phyloP scores from a whole-genome alignment of 73 alveolate species.

The Stentor coeruleus region DNA sequence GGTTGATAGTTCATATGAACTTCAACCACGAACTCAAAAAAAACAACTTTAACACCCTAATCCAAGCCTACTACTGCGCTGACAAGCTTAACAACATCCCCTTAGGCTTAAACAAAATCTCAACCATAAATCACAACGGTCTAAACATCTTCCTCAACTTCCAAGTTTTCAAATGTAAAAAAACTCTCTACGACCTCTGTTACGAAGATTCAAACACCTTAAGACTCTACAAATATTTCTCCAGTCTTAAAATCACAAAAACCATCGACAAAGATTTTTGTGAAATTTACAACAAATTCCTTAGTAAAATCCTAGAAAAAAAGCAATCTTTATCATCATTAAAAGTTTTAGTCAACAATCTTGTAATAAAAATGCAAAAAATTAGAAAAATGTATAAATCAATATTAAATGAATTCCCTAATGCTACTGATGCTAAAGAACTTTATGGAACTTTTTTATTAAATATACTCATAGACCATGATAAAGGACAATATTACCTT shows the following conservation, averaged over 20 bases:
- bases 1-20: not conserved
- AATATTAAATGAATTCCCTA: not conserved
- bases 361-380: not conserved
- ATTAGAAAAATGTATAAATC: too few species aligned
- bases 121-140: not conserved
- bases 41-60: too few species aligned
- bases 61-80: not conserved
- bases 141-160: not conserved
- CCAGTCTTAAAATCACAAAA: not conserved
- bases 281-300: not conserved
- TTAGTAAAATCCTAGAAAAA: not conserved
- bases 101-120: not conserved
- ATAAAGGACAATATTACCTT: not conserved
- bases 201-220: not conserved
- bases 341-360: not conserved
- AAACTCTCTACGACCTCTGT: not conserved
- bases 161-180: not conserved
- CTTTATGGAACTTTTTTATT: not conserved
- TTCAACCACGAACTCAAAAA: too few species aligned
- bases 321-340: not conserved
- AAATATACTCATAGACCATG: not conserved
- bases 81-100: not conserved
- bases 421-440: not conserved
- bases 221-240: not conserved
- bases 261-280: not conserved